Conservation (phyloP, 2,329 filamentous ascomycete species). For the Aspergillus sp. region DNA sequence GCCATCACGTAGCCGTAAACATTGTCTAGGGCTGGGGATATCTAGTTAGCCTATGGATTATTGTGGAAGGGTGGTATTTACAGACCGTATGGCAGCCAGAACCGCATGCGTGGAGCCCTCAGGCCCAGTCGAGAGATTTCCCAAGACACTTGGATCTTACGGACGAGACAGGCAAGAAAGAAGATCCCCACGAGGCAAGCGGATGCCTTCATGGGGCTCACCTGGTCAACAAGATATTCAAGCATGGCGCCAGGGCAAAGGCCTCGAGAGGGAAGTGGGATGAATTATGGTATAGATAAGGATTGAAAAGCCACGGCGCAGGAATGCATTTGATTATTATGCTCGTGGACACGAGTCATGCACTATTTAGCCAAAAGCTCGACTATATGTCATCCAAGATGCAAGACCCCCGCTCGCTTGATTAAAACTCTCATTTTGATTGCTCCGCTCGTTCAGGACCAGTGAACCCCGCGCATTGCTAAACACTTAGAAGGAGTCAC, state of each 20-base stretch:
- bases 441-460: too few species aligned
- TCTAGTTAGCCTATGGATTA: slow-evolving; percentile 32
- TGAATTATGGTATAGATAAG: too few species aligned
- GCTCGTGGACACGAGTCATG: too few species aligned
- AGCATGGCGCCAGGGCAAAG: slow-evolving; percentile 48
- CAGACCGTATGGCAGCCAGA: slow-evolving; percentile 41
- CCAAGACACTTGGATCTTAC: slow-evolving; percentile 31
- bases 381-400: too few species aligned
- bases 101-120: slow-evolving; percentile 36
- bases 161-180: slow-evolving; percentile 38
- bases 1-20: slow-evolving; percentile 59
- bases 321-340: too few species aligned
- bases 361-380: too few species aligned
- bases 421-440: too few species aligned
- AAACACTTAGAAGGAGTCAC: too few species aligned
- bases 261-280: background rate
- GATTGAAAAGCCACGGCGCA: too few species aligned
- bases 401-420: too few species aligned
- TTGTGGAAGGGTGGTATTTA: background rate
- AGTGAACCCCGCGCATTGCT: too few species aligned
- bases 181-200: slow-evolving; percentile 43
- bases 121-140: slow-evolving; percentile 37
- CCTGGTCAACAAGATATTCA: slow-evolving; percentile 49
- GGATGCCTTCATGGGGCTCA: slow-evolving; percentile 47
- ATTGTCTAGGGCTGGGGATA: slow-evolving; percentile 60